Conservation (phyloP, 2,329 filamentous ascomycete genomes). For the Zymoseptoria ardabiliae region DNA sequence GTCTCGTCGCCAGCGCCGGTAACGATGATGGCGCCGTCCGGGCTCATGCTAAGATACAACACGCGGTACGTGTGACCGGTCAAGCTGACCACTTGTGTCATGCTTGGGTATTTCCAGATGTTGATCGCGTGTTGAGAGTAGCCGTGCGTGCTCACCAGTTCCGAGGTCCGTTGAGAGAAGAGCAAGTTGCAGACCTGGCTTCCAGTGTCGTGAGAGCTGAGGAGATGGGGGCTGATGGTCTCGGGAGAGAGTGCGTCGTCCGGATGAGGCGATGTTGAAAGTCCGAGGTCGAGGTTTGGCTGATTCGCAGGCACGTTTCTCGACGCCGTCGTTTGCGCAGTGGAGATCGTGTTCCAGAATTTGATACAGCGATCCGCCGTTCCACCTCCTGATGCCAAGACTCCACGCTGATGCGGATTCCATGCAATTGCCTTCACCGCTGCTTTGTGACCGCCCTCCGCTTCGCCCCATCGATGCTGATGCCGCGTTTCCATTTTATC, state of each 20-base stretch:
- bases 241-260: constrained; percentile 29
- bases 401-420: constrained; percentile 90
- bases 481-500: constrained; percentile 91
- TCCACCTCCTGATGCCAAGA: constrained; percentile 91
- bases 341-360: constrained; percentile 77
- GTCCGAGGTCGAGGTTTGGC: constrained; percentile 19
- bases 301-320: constrained; percentile 20
- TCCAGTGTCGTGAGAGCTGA: constrained; percentile 87
- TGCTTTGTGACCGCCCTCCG: constrained; percentile 89
- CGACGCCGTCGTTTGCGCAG: constrained; percentile 31
- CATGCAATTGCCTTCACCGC: constrained; percentile 97
- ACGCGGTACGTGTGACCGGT: constrained; percentile 97
- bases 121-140: constrained; percentile 99
- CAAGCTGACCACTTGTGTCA: constrained; percentile 91
- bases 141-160: constrained; percentile 93
- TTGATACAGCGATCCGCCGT: constrained; percentile 95
- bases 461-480: constrained; percentile 87
- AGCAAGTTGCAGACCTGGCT: constrained; percentile 98
- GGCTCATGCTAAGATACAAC: constrained; percentile 93
- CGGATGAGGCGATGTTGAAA: constrained; percentile 19
- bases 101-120: constrained; percentile 97
- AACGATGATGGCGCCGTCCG: constrained; percentile 86
- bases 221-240: constrained; percentile 40
- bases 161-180: constrained; percentile 96
- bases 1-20: constrained; percentile 97